phyloP scores from a whole-genome alignment of 2,329 filamentous ascomycete species.

The Ceratocystis ficicola region DNA sequence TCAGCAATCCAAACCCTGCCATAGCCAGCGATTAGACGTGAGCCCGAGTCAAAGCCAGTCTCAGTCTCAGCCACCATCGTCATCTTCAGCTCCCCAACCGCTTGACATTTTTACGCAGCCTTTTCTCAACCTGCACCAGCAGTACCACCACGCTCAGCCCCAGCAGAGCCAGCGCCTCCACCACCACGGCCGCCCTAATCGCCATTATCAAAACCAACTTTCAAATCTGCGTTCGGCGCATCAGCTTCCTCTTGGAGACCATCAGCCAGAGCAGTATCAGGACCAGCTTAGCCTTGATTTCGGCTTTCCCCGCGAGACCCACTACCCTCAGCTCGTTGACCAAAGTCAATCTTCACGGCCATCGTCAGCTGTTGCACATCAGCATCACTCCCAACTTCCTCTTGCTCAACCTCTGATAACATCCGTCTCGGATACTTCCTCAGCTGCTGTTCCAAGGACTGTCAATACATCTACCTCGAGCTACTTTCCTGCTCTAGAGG shows the following conservation, averaged over 20 bases:
- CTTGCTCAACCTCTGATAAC: neutral
- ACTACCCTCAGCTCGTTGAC: slow-evolving; percentile 4
- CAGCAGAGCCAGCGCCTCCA: slow-evolving; percentile 14
- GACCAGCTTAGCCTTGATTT: neutral
- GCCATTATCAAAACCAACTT: slow-evolving; percentile 20
- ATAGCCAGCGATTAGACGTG: neutral
- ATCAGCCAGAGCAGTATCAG: slow-evolving; percentile 23
- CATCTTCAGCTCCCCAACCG: neutral
- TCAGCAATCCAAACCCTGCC: neutral
- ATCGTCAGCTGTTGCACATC: slow-evolving; percentile 3
- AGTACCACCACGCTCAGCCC: slow-evolving; percentile 19
- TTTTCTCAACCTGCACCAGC: neutral
- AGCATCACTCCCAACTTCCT: slow-evolving; percentile 6
- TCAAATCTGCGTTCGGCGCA: slow-evolving; percentile 20
- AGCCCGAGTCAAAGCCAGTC: neutral
- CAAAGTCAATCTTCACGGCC: neutral
- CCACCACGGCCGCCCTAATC: slow-evolving; percentile 23
- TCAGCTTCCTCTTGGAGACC: slow-evolving; percentile 22
- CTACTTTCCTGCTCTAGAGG: slow-evolving; percentile 17
- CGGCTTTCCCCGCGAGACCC: neutral
- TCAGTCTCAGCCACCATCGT: neutral
- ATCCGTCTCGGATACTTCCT: neutral
- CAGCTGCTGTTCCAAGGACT: neutral
- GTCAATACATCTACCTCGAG: neutral
- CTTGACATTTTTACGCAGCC: neutral